Conservation (phyloP, 2,329 filamentous ascomycete species). For the Scytalidium sp. region DNA sequence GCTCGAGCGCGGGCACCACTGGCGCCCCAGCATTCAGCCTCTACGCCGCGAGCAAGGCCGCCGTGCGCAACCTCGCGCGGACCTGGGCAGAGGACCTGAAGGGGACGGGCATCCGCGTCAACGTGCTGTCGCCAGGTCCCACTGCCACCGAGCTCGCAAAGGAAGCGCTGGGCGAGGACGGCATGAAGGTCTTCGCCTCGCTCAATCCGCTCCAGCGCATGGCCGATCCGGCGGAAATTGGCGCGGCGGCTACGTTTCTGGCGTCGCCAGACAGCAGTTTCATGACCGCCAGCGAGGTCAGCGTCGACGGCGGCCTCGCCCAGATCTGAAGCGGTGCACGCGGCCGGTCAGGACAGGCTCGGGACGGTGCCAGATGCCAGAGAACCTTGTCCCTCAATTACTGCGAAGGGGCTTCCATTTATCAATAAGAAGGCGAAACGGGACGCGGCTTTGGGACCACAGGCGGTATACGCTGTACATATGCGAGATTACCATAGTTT, state of each 20-base stretch:
- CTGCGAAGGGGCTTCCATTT: conserved; percentile 1
- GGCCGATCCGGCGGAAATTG: conserved; percentile 13
- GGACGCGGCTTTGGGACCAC: conserved; percentile 4
- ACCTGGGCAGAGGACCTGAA: conserved; percentile 15
- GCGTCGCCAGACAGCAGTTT: conserved; percentile 14
- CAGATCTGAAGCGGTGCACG: conserved; percentile 7
- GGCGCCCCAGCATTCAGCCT: conserved; percentile 13
- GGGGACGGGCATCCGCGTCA: conserved; percentile 20
- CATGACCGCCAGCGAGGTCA: conserved; percentile 15
- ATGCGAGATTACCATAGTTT: neutral
- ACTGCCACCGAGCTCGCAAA: conserved; percentile 16
- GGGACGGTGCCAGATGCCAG: conserved; percentile 5
- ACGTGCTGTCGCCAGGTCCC: conserved; percentile 19
- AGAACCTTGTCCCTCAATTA: conserved; percentile 3
- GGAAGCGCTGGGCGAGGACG: conserved; percentile 13
- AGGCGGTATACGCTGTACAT: neutral
- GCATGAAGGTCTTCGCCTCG: conserved; percentile 10
- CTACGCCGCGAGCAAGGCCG: conserved; percentile 19
- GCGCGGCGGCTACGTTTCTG: conserved; percentile 12
- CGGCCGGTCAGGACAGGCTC: conserved; percentile 3
- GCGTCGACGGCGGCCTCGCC: conserved; percentile 11
- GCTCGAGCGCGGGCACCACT: conserved; percentile 18
- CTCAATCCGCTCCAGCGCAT: conserved; percentile 13
- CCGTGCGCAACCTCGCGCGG: conserved; percentile 15
- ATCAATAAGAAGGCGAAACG: conserved; percentile 2